These are phyloP conservation scores for Ilyonectria sp. DNA, from an alignment of 2,329 filamentous ascomycete genomes.

Conservation along the genomic window DNA sequence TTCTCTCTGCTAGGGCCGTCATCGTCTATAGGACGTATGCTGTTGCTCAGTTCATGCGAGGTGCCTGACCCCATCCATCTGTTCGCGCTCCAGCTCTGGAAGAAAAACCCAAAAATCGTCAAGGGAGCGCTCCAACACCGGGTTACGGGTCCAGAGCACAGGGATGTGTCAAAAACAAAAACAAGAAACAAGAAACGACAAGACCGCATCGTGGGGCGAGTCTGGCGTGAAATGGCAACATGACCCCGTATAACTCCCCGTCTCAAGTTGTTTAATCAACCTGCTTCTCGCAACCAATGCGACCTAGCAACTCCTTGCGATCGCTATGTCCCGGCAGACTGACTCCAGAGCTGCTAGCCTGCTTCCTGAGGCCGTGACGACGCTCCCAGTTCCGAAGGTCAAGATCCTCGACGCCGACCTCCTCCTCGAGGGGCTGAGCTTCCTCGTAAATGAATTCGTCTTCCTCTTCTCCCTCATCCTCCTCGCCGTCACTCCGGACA, in stretches of 20 bases:
- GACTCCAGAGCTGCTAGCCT: conserved; percentile 69
- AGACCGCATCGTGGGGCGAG: conserved; percentile 27
- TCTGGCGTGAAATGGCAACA: conserved; percentile 30
- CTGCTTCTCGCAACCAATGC: conserved; percentile 88
- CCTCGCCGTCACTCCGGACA: conserved; percentile 84
- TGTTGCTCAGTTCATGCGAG: conserved; percentile 34
- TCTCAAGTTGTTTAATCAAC: conserved; percentile 58
- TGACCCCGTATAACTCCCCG: conserved; percentile 38
- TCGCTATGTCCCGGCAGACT: conserved; percentile 81
- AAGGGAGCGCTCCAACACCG: conserved; percentile 7
- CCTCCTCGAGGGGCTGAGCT: conserved; percentile 76
- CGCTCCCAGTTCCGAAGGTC: conserved; percentile 77
- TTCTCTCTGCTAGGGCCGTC: conserved; percentile 40
- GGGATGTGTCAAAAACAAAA: conserved; percentile 15
- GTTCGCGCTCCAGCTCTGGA: conserved; percentile 16
- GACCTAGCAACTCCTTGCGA: conserved; percentile 84
- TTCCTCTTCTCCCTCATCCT: conserved; percentile 74
- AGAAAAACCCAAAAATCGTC: conserved; percentile 14
- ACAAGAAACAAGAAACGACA: conserved; percentile 30
- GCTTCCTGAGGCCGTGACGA: conserved; percentile 68
- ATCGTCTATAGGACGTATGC: conserved; percentile 41
- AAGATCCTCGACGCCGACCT: conserved; percentile 81
- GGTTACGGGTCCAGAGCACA: conserved; percentile 7
- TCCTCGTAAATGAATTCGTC: conserved; percentile 69
- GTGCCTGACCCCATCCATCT: conserved; percentile 29